A percentile compares a stretch with the other conserved stretches of the same genome.
phyloP scores from a whole-genome alignment of 768 basidiomycete genomes.

The Boletus barrowsii region DNA sequence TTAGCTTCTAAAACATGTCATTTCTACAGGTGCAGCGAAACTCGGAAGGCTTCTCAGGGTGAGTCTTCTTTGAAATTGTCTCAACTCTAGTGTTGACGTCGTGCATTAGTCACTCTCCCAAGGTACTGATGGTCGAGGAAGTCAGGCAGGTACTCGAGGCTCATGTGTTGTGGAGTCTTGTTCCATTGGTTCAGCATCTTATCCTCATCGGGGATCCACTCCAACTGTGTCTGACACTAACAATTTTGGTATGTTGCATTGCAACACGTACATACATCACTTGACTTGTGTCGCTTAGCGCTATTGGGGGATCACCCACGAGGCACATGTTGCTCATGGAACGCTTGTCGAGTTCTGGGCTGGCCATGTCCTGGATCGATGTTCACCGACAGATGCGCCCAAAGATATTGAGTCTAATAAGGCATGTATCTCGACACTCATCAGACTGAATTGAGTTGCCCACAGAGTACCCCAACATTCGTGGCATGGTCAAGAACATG shows the following conservation, averaged over 20 bases:
- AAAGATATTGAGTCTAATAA: constrained; percentile 52
- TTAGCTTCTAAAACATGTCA: background rate
- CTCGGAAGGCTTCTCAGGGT: constrained; percentile 57
- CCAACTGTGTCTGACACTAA: constrained; percentile 70
- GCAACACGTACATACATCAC: background rate
- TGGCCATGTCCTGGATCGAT: constrained; percentile 67
- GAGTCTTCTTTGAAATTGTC: background rate
- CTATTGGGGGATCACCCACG: constrained; percentile 66
- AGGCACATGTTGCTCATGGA: constrained; percentile 73
- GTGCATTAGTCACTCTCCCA: constrained; percentile 51
- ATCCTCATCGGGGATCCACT: constrained; percentile 80
- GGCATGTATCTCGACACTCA: background rate
- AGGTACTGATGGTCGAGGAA: constrained; percentile 71
- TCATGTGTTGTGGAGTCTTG: constrained; percentile 63
- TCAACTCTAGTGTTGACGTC: background rate
- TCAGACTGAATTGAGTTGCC: background rate
- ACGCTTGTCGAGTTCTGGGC: constrained; percentile 52
- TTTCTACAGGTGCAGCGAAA: constrained; percentile 60
- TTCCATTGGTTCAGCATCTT: constrained; percentile 65
- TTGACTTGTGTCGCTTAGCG: constrained; percentile 35
- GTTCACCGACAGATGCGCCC: constrained; percentile 79
- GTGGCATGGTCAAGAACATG: constrained; percentile 60
- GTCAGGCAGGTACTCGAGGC: constrained; percentile 83
- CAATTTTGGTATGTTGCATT: constrained; percentile 46
- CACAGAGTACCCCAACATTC: constrained; percentile 47